These are phyloP conservation scores for Nemania sp. DNA, from an alignment of 2,329 filamentous ascomycete species.

Conservation along the genomic window DNA sequence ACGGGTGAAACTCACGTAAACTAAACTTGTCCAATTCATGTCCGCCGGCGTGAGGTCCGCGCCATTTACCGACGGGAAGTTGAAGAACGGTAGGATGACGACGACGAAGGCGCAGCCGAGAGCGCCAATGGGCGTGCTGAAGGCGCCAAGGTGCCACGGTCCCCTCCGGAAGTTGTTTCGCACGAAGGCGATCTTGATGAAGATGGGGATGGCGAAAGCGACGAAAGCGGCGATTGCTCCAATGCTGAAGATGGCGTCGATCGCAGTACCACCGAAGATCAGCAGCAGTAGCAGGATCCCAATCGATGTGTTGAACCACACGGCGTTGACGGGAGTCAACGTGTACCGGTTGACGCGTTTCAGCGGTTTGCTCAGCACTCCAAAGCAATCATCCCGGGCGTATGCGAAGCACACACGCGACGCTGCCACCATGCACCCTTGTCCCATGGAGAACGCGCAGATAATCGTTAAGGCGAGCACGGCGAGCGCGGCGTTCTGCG, in stretches of 20 bases:
- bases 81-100: slow-evolving; percentile 71
- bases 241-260: slow-evolving; percentile 72
- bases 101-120: slow-evolving; percentile 63
- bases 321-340: slow-evolving; percentile 70
- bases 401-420: slow-evolving; percentile 74
- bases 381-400: slow-evolving; percentile 73
- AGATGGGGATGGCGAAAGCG: slow-evolving; percentile 62
- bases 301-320: slow-evolving; percentile 67
- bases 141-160: slow-evolving; percentile 69
- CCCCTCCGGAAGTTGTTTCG: slow-evolving; percentile 67
- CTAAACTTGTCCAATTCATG: slow-evolving; percentile 73
- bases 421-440: slow-evolving; percentile 70
- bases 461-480: slow-evolving; percentile 70
- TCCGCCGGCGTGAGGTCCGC: slow-evolving; percentile 51
- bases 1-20: slow-evolving; percentile 46
- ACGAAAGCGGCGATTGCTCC: slow-evolving; percentile 71
- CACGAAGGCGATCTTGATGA: slow-evolving; percentile 63
- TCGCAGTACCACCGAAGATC: slow-evolving; percentile 66
- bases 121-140: slow-evolving; percentile 60
- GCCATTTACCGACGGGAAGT: slow-evolving; percentile 63
- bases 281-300: slow-evolving; percentile 65
- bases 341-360: slow-evolving; percentile 64
- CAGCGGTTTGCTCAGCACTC: slow-evolving; percentile 58
- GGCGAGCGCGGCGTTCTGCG: slow-evolving; percentile 62
- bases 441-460: slow-evolving; percentile 72